Base-by-base conservation (phyloP, 2,329 filamentous ascomycete genomes). In the Graphium sp. region DNA sequence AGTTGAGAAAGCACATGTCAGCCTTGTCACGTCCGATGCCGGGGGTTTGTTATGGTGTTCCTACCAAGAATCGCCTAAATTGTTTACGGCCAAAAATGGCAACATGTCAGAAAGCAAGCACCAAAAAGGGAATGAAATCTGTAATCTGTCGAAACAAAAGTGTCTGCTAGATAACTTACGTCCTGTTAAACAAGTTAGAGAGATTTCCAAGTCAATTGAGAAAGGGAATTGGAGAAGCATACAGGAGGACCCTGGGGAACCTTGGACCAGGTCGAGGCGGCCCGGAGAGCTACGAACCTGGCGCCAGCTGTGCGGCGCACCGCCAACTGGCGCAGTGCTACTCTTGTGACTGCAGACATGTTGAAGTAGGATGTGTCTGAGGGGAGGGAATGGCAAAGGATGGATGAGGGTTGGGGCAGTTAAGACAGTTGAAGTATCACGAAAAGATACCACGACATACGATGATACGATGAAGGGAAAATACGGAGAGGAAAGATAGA, bases 201-300 rank as follows among this genome's bases (percentile, higher is more conserved):
- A 21, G 13, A 21, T 3, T 10, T 12, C 2, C 27, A 29, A 29
- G 11, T 7, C 16, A 9, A 16, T 6, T 22, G 18, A 7, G n/a
- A 16, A 10, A 25, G 22, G 20, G 9, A 15, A 26, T 31, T 19
- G 17, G 17, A 16, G 24, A 5, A 24, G 70, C 79, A 58, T 72
- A 89, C 84, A 50, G 87, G 85, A 69, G 87, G 87, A 39, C 87
- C 87, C 60, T 94, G 82, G 41, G 82, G 77, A 32, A 95, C 83
- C 47, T 80, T 78, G 48, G 81, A 72, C 85, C 87, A 95, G 41
- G 79, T 81, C 35, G 84, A 93, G 44, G 74, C 49, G 39, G 74
- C 52, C 38, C 64, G 68, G 32, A 53, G 40, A 38, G 51, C 53
- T 33, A 50, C 46, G 26, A n/a, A n/a, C n/a, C n/a, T n/a, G n/a